Evolutionary conservation across 768 basidiomycete genomes (phyloP).

Genomic region (Naganishia randhawae): DNA sequence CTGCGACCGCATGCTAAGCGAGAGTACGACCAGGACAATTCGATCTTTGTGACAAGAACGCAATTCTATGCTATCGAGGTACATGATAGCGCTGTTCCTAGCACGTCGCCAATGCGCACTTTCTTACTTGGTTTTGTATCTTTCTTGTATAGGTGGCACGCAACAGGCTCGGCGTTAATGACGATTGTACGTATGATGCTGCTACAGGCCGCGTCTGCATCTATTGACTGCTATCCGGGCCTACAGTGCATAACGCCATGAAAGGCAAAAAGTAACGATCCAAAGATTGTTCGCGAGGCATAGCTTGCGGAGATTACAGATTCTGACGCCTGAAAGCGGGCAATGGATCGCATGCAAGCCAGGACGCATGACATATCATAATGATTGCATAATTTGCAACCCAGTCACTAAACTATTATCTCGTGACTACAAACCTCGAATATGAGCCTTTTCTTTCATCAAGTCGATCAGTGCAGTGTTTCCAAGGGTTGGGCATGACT

Average conservation of each 20-base stretch:
- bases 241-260: not conserved
- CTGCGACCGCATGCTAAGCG: conserved; percentile 72
- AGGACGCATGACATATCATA: not conserved
- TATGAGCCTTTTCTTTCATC: too few relatives aligned
- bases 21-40: conserved; percentile 87
- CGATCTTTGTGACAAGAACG: conserved; percentile 72
- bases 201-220: not conserved
- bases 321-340: too few relatives aligned
- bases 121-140: not conserved
- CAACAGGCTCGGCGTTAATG: conserved; percentile 86
- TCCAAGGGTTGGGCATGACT: too few relatives aligned
- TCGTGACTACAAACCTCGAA: too few relatives aligned
- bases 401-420: too few relatives aligned
- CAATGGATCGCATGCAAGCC: too few relatives aligned
- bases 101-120: not conserved
- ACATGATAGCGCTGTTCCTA: conserved; percentile 29
- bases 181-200: conserved; percentile 45
- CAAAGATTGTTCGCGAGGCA: not conserved
- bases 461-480: too few relatives aligned
- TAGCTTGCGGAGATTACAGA: not conserved
- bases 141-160: conserved; percentile 69
- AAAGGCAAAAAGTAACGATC: not conserved
- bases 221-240: not conserved
- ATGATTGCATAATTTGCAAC: not conserved
- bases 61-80: conserved; percentile 94